phyloP scores from a whole-genome alignment of 352 stramenopile genomes.

The Pythium sukuiense region DNA sequence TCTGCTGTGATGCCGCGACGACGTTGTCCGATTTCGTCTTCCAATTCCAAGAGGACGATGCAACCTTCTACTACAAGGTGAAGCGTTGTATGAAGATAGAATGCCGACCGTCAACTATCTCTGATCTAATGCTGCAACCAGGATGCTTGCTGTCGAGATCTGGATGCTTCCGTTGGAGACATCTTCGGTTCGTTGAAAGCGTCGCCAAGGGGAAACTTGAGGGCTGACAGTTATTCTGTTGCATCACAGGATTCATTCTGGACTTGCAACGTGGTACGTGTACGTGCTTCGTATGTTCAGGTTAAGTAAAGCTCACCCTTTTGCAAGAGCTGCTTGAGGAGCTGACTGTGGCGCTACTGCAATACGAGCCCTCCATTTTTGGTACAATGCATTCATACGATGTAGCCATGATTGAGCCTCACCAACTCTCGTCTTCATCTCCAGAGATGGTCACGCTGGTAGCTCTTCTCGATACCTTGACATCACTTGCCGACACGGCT shows the following conservation, averaged over 20 bases:
- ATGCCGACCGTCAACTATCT: not conserved
- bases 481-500: conserved; percentile 62
- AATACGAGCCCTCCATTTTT: conserved; percentile 71
- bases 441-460: conserved; percentile 74
- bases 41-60: conserved; percentile 87
- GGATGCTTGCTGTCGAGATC: conserved; percentile 73
- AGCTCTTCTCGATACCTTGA: conserved; percentile 68
- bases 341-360: conserved; percentile 64
- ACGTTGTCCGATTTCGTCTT: conserved; percentile 78
- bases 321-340: conserved; percentile 70
- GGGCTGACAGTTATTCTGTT: not conserved
- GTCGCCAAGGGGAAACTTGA: not conserved
- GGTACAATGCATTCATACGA: conserved; percentile 30
- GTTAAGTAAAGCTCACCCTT: not conserved
- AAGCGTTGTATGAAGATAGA: not conserved
- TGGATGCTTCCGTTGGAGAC: conserved; percentile 81
- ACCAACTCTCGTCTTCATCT: not conserved
- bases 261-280: conserved; percentile 72
- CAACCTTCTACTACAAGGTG: conserved; percentile 89
- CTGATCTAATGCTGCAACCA: conserved; percentile 19
- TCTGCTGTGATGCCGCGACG: conserved; percentile 72
- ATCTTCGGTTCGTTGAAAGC: conserved; percentile 62
- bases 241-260: conserved; percentile 65
- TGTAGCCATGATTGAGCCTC: not conserved
- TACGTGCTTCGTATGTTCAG: too few species aligned